phyloP scores from a whole-genome alignment of 441 rosid genomes.

The Syzygium malaccense region DNA sequence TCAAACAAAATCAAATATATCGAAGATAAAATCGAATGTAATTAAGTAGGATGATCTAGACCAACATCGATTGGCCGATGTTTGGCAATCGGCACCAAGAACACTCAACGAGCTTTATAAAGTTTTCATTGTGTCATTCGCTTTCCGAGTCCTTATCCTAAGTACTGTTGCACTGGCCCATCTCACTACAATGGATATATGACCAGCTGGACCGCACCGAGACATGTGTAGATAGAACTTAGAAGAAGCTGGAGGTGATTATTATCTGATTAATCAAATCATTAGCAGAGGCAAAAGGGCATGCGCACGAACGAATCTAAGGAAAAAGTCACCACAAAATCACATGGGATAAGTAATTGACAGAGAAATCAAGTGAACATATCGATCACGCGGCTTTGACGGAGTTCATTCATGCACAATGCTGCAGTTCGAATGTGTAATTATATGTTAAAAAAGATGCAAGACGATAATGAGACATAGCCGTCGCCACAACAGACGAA shows the following conservation, averaged over 20 bases:
- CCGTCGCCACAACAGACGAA: background rate
- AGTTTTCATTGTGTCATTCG: background rate
- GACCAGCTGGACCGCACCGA: background rate
- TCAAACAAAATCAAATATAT: background rate
- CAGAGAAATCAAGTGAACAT: background rate
- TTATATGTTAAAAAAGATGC: background rate
- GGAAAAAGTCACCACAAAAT: background rate
- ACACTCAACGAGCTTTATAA: background rate
- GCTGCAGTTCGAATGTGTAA: background rate
- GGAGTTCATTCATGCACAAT: background rate
- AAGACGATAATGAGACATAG: background rate
- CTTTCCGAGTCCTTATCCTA: background rate
- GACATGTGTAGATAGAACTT: background rate
- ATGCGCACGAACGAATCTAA: background rate
- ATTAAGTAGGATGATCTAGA: background rate
- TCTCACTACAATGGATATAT: background rate
- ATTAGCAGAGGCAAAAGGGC: background rate
- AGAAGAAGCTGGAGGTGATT: background rate
- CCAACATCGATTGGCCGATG: background rate
- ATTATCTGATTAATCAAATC: background rate
- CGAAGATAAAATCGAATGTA: background rate
- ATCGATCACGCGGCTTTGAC: background rate
- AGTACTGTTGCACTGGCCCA: background rate
- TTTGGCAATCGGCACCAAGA: background rate
- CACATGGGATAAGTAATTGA: background rate